A percentile compares a stretch with the other conserved stretches of the same genome.
These are phyloP conservation scores for Myxozyma geophila DNA, from an alignment of 805 yeast genomes.

Conservation along the genomic window DNA sequence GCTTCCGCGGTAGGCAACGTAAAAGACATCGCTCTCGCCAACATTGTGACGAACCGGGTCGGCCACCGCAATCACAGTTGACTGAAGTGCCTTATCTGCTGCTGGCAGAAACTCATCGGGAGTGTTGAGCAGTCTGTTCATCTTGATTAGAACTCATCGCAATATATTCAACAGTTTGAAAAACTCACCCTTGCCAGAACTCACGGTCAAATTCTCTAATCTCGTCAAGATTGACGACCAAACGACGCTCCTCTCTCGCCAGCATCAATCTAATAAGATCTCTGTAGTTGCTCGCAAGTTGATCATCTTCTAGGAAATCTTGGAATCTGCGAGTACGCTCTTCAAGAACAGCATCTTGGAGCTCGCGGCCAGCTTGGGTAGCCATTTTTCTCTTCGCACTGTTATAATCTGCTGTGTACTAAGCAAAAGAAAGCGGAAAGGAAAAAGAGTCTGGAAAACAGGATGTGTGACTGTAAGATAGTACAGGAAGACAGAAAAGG, in stretches of 20 bases:
- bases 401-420: not conserved
- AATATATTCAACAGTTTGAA: no score
- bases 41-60: conserved; percentile 60
- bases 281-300: conserved; percentile 62
- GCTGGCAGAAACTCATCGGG: conserved; percentile 92
- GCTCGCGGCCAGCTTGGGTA: conserved; percentile 6
- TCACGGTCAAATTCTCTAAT: conserved; percentile 79
- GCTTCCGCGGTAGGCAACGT: conserved; percentile 83
- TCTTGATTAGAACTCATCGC: not conserved
- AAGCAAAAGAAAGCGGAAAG: not conserved
- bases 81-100: conserved; percentile 82
- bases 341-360: conserved; percentile 21
- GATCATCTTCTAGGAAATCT: conserved; percentile 71
- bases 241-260: conserved; percentile 64
- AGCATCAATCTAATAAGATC: conserved; percentile 76
- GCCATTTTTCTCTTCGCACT: not conserved
- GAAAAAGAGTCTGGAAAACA: not conserved
- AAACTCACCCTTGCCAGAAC: conserved; percentile 68
- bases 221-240: conserved; percentile 82
- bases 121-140: conserved; percentile 53
- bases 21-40: conserved; percentile 67
- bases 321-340: conserved; percentile 88
- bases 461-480: not conserved
- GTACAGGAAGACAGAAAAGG: not conserved
- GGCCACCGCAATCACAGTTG: conserved; percentile 72